These are phyloP conservation scores for Naganishia vaughanmartiniae DNA, from an alignment of 768 basidiomycete species.

Conservation along the genomic window DNA sequence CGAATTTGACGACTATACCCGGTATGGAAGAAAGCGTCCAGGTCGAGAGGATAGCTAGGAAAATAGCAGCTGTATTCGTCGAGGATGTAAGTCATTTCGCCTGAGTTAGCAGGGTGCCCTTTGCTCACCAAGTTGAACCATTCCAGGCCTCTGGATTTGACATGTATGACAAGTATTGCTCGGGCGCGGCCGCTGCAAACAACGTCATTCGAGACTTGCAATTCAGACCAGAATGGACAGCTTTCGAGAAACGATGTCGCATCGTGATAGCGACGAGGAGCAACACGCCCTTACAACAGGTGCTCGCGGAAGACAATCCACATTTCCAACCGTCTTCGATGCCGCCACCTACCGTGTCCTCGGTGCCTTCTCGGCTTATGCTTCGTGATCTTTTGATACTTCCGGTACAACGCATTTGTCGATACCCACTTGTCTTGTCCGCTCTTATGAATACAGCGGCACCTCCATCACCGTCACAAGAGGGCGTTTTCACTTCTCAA, in stretches of 20 bases:
- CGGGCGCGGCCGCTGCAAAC: slow-evolving; percentile 77
- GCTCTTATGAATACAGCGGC: slow-evolving; percentile 49
- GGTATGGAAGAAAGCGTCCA: slow-evolving; percentile 31
- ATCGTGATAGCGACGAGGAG: slow-evolving; percentile 53
- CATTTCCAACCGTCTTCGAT: slow-evolving; percentile 19
- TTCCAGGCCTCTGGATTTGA: slow-evolving; percentile 68
- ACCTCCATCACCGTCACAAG: slow-evolving; percentile 21
- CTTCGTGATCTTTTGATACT: slow-evolving; percentile 87
- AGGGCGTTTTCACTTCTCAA: slow-evolving; percentile 18
- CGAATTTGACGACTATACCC: slow-evolving; percentile 17
- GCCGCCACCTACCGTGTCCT: slow-evolving; percentile 20
- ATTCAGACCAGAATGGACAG: slow-evolving; percentile 74
- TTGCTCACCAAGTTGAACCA: slow-evolving; percentile 23
- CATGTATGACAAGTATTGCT: slow-evolving; percentile 81
- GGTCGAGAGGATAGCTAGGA: slow-evolving; percentile 42
- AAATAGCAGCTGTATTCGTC: slow-evolving; percentile 46
- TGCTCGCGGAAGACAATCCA: slow-evolving; percentile 36
- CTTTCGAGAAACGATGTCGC: slow-evolving; percentile 76
- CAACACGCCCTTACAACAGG: slow-evolving; percentile 46
- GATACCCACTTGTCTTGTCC: slow-evolving; percentile 84
- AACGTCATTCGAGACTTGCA: slow-evolving; percentile 68
- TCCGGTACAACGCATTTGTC: slow-evolving; percentile 94
- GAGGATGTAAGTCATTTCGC: slow-evolving; percentile 44
- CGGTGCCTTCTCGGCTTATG: slow-evolving; percentile 47
- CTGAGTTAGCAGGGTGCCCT: slow-evolving; percentile 36